Base-by-base conservation (phyloP, 2,329 filamentous ascomycete species). In the Apiospora phragmitis region DNA sequence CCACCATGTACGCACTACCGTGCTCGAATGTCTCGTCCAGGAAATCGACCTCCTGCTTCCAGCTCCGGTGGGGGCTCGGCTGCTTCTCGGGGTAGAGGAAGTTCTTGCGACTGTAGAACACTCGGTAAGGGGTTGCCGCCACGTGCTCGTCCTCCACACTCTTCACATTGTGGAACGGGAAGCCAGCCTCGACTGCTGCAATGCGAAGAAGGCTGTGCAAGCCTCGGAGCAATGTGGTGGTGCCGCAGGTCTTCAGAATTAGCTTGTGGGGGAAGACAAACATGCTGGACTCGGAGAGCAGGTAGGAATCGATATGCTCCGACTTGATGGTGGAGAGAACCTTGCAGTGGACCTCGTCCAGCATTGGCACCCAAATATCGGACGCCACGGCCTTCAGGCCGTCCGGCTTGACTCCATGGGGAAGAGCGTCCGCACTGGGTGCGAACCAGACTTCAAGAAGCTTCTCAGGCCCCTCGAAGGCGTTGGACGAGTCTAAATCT, bases 211-310 rank as follows among this genome's bases (percentile, higher is more conserved):
- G 92, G 75, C 94, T 94, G 75, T 94, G 94, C 65, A 99, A 88
- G 26, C 96, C 96, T 66, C 93, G 92, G 8, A 99, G 89, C 69
- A 99, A 86, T 3, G 96, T 99, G 18, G 96, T 99, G 32, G 96
- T 99, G 72, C 96, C 96, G 79, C 96, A 99, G 9, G 96, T 99
- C 89, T 99, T 99, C 75, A 99, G 87, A 72, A 99, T 97, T 74
- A 99, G 89, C 87, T 99, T 99, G 89, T 99, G 96, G n/a, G 95
- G 94, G 83, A 97, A 99, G 77, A 99, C 94, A 81, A 99, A 99
- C 95, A 99, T 97, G 92, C 96, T 98, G 51, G 96, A 98, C 85
- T 99, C 96, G 73, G 96, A 99, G 70, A 99, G 88, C 8, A 99
- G 90, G 80, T 99, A 99, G 74, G 96, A 95, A 80, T 99, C 96